Base-by-base conservation (phyloP, 2,329 filamentous ascomycete genomes). In the Fusarium aywerte region DNA sequence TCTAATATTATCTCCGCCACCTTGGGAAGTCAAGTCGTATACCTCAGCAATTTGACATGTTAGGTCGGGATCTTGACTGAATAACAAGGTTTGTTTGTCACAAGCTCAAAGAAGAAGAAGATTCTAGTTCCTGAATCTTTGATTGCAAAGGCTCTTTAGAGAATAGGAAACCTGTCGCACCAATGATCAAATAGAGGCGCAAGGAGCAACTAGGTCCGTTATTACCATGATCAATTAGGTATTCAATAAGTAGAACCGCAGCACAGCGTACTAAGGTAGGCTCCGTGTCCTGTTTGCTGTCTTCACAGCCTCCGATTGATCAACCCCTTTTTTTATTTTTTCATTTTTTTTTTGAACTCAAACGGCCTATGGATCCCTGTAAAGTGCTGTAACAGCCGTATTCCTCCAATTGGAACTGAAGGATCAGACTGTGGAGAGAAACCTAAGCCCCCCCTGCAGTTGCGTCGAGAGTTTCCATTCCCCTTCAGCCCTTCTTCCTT, bases 271-370 rank as follows among this genome's bases (percentile, higher is more conserved):
- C 23, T n/a, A n/a, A n/a, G 7, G 40, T 23, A 29, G 40, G 25
- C 50, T 62, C 57, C 45, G 61, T 43, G 58, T 49, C 62, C 60
- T n/a, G n/a, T n/a, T n/a, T n/a, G n/a, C n/a, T n/a, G 49, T 55
- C 60, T n/a, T 63, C 49, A 53, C 64, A 39, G 55, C 50, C 57
- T 70, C 67, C 56, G 65, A 53, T 68, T 65, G 66, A 54, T 58
- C 43, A 58, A 57, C 36, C 69, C 69, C 69, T 58, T 67, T 71
- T 72, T 67, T 70, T 68, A 48, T n/a, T n/a, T n/a, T n/a, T n/a
- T n/a, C n/a, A n/a, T n/a, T 58, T 67, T 71, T 72, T 67, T 70
- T 68, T 51, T 67, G 68, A 68, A 56, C 54, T 68, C 52, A 55
- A 58, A 71, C 51, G 52, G 56, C 20, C 59, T 42, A 53, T 62